These are phyloP conservation scores for Aspergillus incahuasiensis DNA, from an alignment of 495 filamentous ascomycete species.

Conservation along the genomic window DNA sequence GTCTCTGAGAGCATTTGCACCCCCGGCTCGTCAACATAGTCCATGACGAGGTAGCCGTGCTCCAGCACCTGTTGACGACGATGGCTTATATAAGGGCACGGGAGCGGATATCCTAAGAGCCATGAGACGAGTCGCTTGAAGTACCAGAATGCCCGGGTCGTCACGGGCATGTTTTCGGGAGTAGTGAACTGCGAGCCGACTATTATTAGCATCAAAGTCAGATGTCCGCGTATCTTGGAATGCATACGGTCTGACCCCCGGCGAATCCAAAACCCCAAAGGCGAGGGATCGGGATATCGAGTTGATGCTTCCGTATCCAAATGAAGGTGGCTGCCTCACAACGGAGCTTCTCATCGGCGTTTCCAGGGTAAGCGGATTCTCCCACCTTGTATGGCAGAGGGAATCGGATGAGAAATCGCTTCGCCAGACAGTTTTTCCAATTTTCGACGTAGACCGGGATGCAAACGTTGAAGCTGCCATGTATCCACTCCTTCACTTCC, in stretches of 20 bases:
- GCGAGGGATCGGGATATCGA: conserved; percentile 26
- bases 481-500: conserved; percentile 17
- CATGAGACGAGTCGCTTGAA: too few relatives aligned
- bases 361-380: conserved; percentile 30
- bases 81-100: conserved; percentile 9
- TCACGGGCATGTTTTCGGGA: not conserved
- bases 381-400: conserved; percentile 26
- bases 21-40: conserved; percentile 22
- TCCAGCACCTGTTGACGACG: conserved; percentile 15
- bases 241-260: conserved; percentile 16
- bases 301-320: conserved; percentile 32
- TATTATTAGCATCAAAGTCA: not conserved
- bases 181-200: not conserved
- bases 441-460: conserved; percentile 20
- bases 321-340: conserved; percentile 36
- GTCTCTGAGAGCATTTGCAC: conserved; percentile 32
- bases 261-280: conserved; percentile 34
- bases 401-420: conserved; percentile 16
- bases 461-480: conserved; percentile 35
- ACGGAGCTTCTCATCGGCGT: conserved; percentile 36
- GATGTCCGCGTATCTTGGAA: not conserved
- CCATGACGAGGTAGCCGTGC: conserved; percentile 27
- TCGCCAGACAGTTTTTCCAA: not conserved
- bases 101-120: too few relatives aligned
- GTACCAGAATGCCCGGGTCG: not conserved